Evolutionary conservation across 371 early-diverging fungal species (phyloP), one percentile per base, ranked within the genome.

Genomic region (Gilbertella persicaria): DNA sequence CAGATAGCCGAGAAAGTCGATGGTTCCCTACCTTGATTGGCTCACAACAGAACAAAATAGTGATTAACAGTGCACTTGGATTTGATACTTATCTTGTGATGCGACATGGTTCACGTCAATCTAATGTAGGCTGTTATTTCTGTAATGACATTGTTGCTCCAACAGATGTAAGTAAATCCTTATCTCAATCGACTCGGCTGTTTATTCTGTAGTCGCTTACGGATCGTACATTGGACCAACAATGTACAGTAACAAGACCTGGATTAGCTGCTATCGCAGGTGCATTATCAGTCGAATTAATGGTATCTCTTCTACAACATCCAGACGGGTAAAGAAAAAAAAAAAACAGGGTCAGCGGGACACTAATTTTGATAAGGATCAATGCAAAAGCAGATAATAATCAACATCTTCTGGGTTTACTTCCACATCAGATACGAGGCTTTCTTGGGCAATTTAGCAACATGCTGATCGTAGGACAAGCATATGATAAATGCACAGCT

Each of bases 61-160:
- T 95, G 1, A 87, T 98, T 58, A 96, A 93, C 67, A 88, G 92
- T 5, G 98, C 97, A 0, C 80, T 98, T 16, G 97, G 98, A 8
- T 98, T 98, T 60, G 97, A 98, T 65, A 89, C 92, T 4, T 98
- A 85, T 64, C 73, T 97, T n/a, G 97, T 95, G 25, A 94, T 98
- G 96, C 77, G 98, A 14, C 97, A 98, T 69, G 98, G 98, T 8
- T 67, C 88, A 33, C 70, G 62, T 21, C 58, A 38, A 4, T 67
- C 43, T 23, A 44, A 62, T 5, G 67, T 95, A 20, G 96, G 96
- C 6, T 98, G 98, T 63, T 98, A 98, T 68, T 98, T 90, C 62
- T 98, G 98, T 74, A 93, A 93, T 62, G 97, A 96, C 62, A 87
- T 96, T 35, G 95, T 96, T 1, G 96, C 95, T 9, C 98, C 97